Percentiles rank a stretch among this genome's conserved stretches.
Conservation (phyloP, 1,284 basidiomycete species). For the Naganishia cerealis region DNA sequence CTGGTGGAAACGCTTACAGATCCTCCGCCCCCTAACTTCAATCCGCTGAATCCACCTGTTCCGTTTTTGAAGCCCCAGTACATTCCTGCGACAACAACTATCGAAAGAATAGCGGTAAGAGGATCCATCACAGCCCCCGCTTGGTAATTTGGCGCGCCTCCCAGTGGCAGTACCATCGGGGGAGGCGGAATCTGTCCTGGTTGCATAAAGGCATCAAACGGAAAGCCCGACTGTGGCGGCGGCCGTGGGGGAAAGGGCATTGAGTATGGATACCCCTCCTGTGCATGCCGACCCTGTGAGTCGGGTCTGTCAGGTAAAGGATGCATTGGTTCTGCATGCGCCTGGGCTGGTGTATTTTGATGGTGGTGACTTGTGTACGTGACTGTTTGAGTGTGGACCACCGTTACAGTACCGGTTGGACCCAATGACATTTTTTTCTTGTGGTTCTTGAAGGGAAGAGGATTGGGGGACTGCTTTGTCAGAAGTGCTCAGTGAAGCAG, state of each 20-base stretch:
- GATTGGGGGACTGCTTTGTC: neutral
- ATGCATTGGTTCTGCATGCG: neutral
- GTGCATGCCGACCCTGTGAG: neutral
- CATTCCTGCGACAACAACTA: conserved; percentile 22
- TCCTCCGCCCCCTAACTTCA: neutral
- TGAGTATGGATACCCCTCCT: neutral
- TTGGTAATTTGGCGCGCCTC: neutral
- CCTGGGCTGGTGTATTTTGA: neutral
- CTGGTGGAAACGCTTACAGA: neutral
- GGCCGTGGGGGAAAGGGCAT: neutral
- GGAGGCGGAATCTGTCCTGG: conserved; percentile 15
- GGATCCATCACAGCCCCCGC: conserved; percentile 28
- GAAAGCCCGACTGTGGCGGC: conserved; percentile 9
- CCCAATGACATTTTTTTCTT: neutral
- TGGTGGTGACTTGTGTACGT: neutral
- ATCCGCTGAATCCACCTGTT: neutral
- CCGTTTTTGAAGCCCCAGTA: conserved; percentile 31
- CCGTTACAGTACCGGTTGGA: conserved; percentile 3
- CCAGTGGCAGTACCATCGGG: conserved; percentile 5
- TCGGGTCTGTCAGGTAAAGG: neutral
- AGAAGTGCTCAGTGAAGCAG: neutral
- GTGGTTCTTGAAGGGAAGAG: neutral
- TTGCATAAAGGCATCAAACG: neutral
- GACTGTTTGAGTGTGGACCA: conserved; percentile 15
- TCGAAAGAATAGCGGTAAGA: conserved; percentile 23